A percentile compares a stretch with the other conserved stretches of the same genome.
These are phyloP conservation scores for Vigna angularis DNA, from an alignment of 306 rosid species.

Conservation along the genomic window DNA sequence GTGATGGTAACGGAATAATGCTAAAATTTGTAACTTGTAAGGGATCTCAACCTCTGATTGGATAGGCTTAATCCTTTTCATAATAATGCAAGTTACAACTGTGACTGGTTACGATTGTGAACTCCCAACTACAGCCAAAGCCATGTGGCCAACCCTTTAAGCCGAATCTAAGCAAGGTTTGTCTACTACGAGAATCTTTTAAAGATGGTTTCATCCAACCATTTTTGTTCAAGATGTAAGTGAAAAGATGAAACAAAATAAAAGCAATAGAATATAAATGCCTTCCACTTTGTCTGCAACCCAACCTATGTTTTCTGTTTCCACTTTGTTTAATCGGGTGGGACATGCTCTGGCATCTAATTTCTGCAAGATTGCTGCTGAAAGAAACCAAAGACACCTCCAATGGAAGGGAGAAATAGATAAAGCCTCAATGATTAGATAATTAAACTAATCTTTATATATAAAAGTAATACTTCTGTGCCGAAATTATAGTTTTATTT, in stretches of 20 bases:
- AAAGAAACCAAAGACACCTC: neutral
- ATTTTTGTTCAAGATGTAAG: neutral
- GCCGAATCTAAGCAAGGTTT: constrained; percentile 10
- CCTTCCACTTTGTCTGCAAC: constrained; percentile 1
- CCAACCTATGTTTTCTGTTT: constrained; percentile 2
- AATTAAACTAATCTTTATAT: too few species aligned
- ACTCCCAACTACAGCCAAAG: neutral
- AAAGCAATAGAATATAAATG: neutral
- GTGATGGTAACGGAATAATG: neutral
- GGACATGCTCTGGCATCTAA: neutral
- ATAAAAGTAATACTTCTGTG: too few species aligned
- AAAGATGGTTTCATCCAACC: constrained; percentile 5
- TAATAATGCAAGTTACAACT: constrained; percentile 1
- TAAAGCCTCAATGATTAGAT: neutral
- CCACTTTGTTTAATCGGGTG: neutral
- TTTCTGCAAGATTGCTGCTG: neutral
- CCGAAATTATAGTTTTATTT: too few species aligned
- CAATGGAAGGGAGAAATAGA: neutral
- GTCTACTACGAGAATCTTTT: constrained; percentile 23
- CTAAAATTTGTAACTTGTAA: constrained; percentile 10
- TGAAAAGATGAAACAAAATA: neutral
- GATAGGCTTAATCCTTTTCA: constrained; percentile 16
- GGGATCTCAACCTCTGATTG: neutral
- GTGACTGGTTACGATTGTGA: neutral
- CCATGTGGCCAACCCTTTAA: constrained; percentile 18